Percentiles rank a stretch among this genome's conserved stretches.
Evolutionary conservation across 2,329 filamentous ascomycete genomes (phyloP).

Genomic region (Diplodia intermedia): DNA sequence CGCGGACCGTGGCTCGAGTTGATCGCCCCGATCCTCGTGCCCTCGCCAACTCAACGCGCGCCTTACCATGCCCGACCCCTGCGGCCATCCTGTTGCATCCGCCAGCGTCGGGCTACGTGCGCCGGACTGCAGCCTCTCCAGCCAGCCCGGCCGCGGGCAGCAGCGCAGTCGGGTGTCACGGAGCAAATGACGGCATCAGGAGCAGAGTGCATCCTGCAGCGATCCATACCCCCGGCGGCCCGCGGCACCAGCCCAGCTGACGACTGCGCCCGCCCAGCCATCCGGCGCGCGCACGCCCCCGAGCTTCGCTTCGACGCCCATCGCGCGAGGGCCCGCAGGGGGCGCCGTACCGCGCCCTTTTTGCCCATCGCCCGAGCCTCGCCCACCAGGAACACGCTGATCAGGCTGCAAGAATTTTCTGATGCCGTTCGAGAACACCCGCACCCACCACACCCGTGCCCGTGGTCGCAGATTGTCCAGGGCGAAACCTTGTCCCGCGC

Average conservation of each 20-base stretch:
- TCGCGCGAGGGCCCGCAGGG: slow-evolving; percentile 9
- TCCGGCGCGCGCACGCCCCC: background rate
- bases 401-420: slow-evolving; percentile 21
- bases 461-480: background rate
- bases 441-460: background rate
- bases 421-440: slow-evolving; percentile 7
- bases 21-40: slow-evolving; percentile 27
- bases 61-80: slow-evolving; percentile 26
- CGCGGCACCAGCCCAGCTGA: slow-evolving; percentile 14
- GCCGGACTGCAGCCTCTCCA: background rate
- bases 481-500: slow-evolving; percentile 14
- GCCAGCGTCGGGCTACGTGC: background rate
- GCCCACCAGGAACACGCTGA: slow-evolving; percentile 12
- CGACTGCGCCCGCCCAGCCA: background rate
- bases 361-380: slow-evolving; percentile 1
- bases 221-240: background rate
- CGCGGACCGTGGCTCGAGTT: slow-evolving; percentile 20
- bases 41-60: slow-evolving; percentile 8
- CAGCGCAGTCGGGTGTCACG: background rate
- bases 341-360: slow-evolving; percentile 5
- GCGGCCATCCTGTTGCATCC: slow-evolving; percentile 6
- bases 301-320: slow-evolving; percentile 11
- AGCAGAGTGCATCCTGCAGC: slow-evolving; percentile 11
- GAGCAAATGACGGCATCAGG: slow-evolving; percentile 14
- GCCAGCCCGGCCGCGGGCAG: background rate